These are phyloP conservation scores for Cyanodermella asteris DNA, from an alignment of 2,329 filamentous ascomycete species.

Conservation along the genomic window DNA sequence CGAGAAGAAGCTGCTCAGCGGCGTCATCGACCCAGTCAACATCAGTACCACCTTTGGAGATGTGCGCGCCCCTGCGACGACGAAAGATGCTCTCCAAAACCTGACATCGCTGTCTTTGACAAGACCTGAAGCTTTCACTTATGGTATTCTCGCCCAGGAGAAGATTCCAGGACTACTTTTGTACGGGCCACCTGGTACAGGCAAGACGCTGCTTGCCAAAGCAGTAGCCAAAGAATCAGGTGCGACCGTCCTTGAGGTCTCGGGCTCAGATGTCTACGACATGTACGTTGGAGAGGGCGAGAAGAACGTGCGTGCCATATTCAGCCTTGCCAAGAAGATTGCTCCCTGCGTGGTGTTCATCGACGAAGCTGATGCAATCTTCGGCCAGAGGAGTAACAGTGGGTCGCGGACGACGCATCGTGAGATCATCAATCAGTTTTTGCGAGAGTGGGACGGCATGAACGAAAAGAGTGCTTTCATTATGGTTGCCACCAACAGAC, in stretches of 20 bases:
- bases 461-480: slow-evolving; percentile 70
- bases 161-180: slow-evolving; percentile 75
- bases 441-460: slow-evolving; percentile 93
- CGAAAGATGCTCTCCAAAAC: slow-evolving; percentile 68
- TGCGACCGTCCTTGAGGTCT: slow-evolving; percentile 60
- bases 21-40: slow-evolving; percentile 59
- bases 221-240: slow-evolving; percentile 42
- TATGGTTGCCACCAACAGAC: slow-evolving; percentile 92
- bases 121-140: slow-evolving; percentile 84
- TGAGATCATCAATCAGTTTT: slow-evolving; percentile 88
- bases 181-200: slow-evolving; percentile 61
- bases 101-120: slow-evolving; percentile 71
- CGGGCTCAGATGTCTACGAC: slow-evolving; percentile 77
- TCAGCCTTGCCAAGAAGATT: slow-evolving; percentile 74
- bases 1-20: slow-evolving; percentile 61
- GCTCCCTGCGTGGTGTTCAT: slow-evolving; percentile 89
- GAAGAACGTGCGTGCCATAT: slow-evolving; percentile 86
- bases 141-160: slow-evolving; percentile 78
- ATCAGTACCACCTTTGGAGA: slow-evolving; percentile 75
- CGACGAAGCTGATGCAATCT: slow-evolving; percentile 85
- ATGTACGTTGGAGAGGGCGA: slow-evolving; percentile 94
- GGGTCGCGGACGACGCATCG: slow-evolving; percentile 50
- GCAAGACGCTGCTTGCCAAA: slow-evolving; percentile 40
- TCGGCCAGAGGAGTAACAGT: slow-evolving; percentile 50
- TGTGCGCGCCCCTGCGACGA: slow-evolving; percentile 62